These are phyloP conservation scores for Pulveroboletus sp. DNA, from an alignment of 768 basidiomycete species.

Conservation along the genomic window DNA sequence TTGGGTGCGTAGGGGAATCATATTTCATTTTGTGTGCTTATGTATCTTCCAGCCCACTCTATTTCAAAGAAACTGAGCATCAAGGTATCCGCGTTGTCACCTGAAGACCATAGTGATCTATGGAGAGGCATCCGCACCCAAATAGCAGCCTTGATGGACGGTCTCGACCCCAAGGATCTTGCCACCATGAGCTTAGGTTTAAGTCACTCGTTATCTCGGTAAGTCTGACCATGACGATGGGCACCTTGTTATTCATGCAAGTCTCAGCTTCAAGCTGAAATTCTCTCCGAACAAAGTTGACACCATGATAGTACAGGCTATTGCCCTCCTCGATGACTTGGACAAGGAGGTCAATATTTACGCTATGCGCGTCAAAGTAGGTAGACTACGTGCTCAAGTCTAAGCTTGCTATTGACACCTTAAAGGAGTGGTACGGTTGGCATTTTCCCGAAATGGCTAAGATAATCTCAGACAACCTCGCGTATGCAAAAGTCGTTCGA, in stretches of 20 bases:
- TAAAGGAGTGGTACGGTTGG: conserved; percentile 99
- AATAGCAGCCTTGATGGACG: conserved; percentile 80
- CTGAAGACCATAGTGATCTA: conserved; percentile 66
- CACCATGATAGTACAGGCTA: conserved; percentile 99
- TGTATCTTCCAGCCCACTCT: conserved; percentile 52
- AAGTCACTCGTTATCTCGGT: conserved; percentile 95
- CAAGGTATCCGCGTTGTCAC: conserved; percentile 63
- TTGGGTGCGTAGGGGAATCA: conserved; percentile 58
- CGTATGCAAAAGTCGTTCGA: conserved; percentile 92
- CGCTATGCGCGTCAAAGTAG: conserved; percentile 95
- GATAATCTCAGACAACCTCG: conserved; percentile 95
- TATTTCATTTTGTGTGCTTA: conserved; percentile 5
- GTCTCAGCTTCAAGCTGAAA: conserved; percentile 89
- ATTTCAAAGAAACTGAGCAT: conserved; percentile 94
- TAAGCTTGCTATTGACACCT: not conserved
- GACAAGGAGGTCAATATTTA: conserved; percentile 99
- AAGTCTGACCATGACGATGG: conserved; percentile 15
- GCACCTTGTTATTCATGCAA: conserved; percentile 5
- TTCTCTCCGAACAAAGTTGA: conserved; percentile 99
- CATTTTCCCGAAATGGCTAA: conserved; percentile 99
- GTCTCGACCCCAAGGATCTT: conserved; percentile 88
- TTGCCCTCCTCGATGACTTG: conserved; percentile 93
- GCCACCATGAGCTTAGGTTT: conserved; percentile 98
- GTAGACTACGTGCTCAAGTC: conserved; percentile 10
- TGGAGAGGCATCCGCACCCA: conserved; percentile 96